Evolutionary conservation across 2,329 filamentous ascomycete genomes (phyloP).

Genomic region (Fusarium burgessii): DNA sequence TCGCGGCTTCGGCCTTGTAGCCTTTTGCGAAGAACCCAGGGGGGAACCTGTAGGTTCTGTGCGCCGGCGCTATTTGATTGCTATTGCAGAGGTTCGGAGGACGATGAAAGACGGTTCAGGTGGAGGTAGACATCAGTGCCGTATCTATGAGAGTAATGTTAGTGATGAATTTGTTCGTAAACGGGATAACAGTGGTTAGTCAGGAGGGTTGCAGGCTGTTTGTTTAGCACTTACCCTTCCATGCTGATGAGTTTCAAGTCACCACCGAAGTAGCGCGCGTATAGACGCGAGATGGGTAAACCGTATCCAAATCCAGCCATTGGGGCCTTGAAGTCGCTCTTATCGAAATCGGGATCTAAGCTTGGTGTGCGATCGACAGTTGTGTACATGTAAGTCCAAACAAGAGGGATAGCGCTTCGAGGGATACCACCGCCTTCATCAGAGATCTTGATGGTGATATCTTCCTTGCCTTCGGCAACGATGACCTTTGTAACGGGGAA

Average conservation of each 20-base stretch:
- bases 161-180: constrained; percentile 18
- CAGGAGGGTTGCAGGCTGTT: neutral
- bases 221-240: constrained; percentile 81
- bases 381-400: constrained; percentile 99
- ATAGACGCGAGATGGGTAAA: constrained; percentile 90
- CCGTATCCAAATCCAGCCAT: constrained; percentile 99
- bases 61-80: constrained; percentile 69
- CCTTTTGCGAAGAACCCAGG: constrained; percentile 69
- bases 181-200: neutral
- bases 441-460: constrained; percentile 98
- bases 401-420: constrained; percentile 89
- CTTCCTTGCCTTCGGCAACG: constrained; percentile 96
- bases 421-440: constrained; percentile 98
- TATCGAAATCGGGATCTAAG: constrained; percentile 96
- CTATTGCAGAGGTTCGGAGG: constrained; percentile 97
- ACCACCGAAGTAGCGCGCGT: constrained; percentile 96
- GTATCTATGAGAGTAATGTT: constrained; percentile 70
- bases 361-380: constrained; percentile 96
- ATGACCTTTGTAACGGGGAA: constrained; percentile 98
- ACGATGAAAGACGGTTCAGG: constrained; percentile 93
- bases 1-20: constrained; percentile 72
- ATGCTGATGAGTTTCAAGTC: constrained; percentile 98
- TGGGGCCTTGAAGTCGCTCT: constrained; percentile 98
- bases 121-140: constrained; percentile 99
- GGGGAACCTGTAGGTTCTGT: constrained; percentile 47